phyloP scores from a whole-genome alignment of 176 grass and related monocot species.

The Oryza brachyantha region DNA sequence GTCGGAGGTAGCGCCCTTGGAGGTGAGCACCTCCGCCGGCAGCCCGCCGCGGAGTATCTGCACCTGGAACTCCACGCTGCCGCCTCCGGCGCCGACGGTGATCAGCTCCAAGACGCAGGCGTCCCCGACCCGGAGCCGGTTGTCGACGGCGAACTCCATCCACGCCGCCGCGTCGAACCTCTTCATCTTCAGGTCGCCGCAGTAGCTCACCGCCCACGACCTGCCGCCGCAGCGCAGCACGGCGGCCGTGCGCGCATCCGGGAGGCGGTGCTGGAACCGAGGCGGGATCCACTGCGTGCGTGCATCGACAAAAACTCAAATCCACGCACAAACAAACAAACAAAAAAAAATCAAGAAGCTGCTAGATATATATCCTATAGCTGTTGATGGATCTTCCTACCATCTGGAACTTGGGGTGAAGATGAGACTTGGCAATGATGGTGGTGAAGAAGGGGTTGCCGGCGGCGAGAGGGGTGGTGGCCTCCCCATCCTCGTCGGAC shows the following conservation, averaged over 20 bases:
- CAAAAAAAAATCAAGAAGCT: too few species aligned
- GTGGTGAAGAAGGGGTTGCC: slow-evolving; percentile 41
- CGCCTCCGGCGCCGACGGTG: background rate
- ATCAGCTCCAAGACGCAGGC: slow-evolving; percentile 45
- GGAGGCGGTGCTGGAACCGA: slow-evolving; percentile 22
- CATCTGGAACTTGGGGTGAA: slow-evolving; percentile 25
- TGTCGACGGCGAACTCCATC: slow-evolving; percentile 35
- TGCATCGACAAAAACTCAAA: too few species aligned
- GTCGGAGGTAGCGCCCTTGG: slow-evolving; percentile 23
- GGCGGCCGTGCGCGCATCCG: background rate
- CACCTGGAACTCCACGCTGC: slow-evolving; percentile 23
- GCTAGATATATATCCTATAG: too few species aligned
- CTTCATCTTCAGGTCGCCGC: slow-evolving; percentile 16
- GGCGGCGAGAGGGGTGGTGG: slow-evolving; percentile 28
- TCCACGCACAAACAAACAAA: too few species aligned
- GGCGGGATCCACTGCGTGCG: slow-evolving; percentile 18
- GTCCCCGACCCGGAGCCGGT: slow-evolving; percentile 32
- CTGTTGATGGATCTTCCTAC: too few species aligned
- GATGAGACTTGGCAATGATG: slow-evolving; percentile 26
- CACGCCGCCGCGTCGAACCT: slow-evolving; percentile 28
- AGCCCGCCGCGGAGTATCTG: slow-evolving; percentile 47
- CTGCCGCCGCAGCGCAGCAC: slow-evolving; percentile 28
- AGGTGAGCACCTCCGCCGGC: slow-evolving; percentile 36
- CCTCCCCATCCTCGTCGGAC: slow-evolving; percentile 23
- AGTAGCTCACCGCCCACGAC: slow-evolving; percentile 34